phyloP scores from a whole-genome alignment of 2,329 filamentous ascomycete species.

The Alternaria ventricosa region DNA sequence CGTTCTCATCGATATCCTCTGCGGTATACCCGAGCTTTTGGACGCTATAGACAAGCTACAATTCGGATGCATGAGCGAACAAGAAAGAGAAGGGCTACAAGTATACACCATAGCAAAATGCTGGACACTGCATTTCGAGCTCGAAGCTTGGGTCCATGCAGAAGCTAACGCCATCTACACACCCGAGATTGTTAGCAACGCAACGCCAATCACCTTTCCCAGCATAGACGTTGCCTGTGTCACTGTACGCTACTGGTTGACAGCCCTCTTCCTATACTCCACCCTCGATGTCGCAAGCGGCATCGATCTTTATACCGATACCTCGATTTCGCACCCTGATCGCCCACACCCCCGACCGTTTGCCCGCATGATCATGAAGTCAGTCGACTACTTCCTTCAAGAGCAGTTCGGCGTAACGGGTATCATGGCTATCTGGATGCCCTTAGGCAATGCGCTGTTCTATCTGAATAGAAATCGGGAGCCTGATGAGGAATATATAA shows the following conservation, averaged over 20 bases:
- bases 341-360: constrained; percentile 30
- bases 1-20: constrained; percentile 42
- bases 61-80: background rate
- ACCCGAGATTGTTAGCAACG: constrained; percentile 13
- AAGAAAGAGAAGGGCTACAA: constrained; percentile 8
- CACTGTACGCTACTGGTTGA: constrained; percentile 35
- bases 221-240: constrained; percentile 24
- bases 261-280: constrained; percentile 29
- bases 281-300: constrained; percentile 21
- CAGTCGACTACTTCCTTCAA: constrained; percentile 32
- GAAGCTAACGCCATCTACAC: constrained; percentile 20
- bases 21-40: constrained; percentile 40
- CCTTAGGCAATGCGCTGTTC: constrained; percentile 28
- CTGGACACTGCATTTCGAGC: constrained; percentile 26
- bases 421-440: constrained; percentile 26
- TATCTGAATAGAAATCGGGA: constrained; percentile 21
- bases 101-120: constrained; percentile 20
- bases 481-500: constrained; percentile 22
- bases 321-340: constrained; percentile 10
- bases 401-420: constrained; percentile 29
- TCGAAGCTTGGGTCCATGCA: constrained; percentile 23
- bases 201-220: constrained; percentile 22
- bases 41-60: constrained; percentile 35
- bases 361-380: constrained; percentile 31
- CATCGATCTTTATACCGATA: constrained; percentile 12